Base-by-base conservation (phyloP, 495 filamentous ascomycete genomes). In the Hypoxylon trugodes region DNA sequence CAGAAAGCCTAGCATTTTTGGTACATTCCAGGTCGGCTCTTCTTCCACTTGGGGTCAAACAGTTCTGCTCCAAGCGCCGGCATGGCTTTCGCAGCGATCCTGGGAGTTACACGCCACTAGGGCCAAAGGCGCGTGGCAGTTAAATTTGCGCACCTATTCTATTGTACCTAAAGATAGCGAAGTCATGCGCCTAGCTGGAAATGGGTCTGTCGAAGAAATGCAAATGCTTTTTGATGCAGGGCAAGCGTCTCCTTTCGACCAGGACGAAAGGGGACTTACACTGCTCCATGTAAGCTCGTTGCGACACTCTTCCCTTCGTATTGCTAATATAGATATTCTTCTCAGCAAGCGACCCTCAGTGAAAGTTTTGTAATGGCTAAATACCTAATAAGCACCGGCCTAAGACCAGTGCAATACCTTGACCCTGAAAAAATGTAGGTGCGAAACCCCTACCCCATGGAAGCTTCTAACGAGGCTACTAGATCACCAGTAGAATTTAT, bases 91-190 rank as follows among this genome's bases (percentile, higher is more conserved):
- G 2, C 12, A 9, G 6, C 32, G 32, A 12, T 52, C 60, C 0
- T 65, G 60, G 60, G 65, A 68, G 26, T 28, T 68, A 22, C 45
- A 65, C 19, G 60, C 54, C 35, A 38, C 24, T 9, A 68, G 42
- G 32, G 55, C 65, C 0, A 19, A 32, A 37, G 65, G 65, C 1
- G 32, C 25, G 22, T 68, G 65, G 60, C 33, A 65, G 4, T 65
- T 15, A 10, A 47, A 60, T 25, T 1, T 68, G 7, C 41, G 43
- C 15, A 50, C 32, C n/a, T 68, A 68, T n/a, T 30, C 32, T 1
- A 8, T 28, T 12, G 10, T 60, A 22, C 49, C 49, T 9, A 0
- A 0, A 0, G 2, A 13, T 0, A 68, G 65, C 15, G 4, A 52
- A 19, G n/a, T 41, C 26, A 1, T 41, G 0, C 0, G 1, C 0